phyloP scores from a whole-genome alignment of 495 filamentous ascomycete species.

The Aspergillus sparsus region DNA sequence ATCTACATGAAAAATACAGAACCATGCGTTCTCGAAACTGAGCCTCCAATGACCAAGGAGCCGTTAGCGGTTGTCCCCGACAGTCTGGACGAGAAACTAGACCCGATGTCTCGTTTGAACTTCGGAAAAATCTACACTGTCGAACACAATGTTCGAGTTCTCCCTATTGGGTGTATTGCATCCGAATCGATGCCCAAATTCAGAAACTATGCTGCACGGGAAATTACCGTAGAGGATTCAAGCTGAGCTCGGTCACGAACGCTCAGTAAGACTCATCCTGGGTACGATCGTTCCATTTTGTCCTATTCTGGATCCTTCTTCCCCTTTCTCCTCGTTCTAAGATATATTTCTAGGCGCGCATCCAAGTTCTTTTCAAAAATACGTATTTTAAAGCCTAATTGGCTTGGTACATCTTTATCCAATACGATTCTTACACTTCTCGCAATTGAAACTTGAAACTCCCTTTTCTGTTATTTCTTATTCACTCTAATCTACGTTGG shows the following conservation, averaged over 20 bases:
- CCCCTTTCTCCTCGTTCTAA: not conserved
- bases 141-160: conserved; percentile 49
- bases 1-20: conserved; percentile 32
- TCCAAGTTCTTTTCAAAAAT: not conserved
- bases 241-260: not conserved
- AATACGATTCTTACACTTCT: not conserved
- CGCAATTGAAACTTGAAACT: too few species aligned
- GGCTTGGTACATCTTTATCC: not conserved
- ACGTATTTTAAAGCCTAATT: not conserved
- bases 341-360: not conserved
- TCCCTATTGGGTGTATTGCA: conserved; percentile 36
- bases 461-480: too few species aligned
- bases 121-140: conserved; percentile 52
- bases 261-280: not conserved
- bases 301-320: not conserved
- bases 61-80: conserved; percentile 33
- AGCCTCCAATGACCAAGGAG: conserved; percentile 35
- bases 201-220: conserved; percentile 21
- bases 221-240: too few species aligned
- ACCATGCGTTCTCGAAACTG: conserved; percentile 15
- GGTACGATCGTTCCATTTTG: not conserved
- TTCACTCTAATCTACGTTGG: too few species aligned
- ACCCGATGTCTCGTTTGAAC: conserved; percentile 46
- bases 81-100: conserved; percentile 29
- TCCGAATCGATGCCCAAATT: conserved; percentile 31